phyloP scores from a whole-genome alignment of 148 eudicot species.

The Simmondsia chinensis region DNA sequence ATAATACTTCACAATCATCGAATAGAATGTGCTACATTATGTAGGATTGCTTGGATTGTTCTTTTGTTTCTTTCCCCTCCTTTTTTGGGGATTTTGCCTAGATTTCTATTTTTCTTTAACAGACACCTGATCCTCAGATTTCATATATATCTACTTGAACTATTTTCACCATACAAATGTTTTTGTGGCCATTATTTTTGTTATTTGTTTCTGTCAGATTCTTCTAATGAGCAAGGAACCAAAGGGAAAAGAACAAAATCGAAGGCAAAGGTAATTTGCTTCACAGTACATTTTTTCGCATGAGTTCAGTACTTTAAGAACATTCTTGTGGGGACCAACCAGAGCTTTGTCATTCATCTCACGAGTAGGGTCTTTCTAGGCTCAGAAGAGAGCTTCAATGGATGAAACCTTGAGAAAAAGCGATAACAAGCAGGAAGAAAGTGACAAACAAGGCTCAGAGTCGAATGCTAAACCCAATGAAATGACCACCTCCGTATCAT shows the following conservation, averaged over 20 bases:
- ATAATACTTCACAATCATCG: too few relatives aligned
- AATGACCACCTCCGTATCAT: slow-evolving; percentile 12
- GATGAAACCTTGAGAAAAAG: slow-evolving; percentile 21
- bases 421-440: slow-evolving; percentile 26
- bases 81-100: too few relatives aligned
- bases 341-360: slow-evolving; percentile 14
- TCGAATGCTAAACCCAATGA: slow-evolving; percentile 34
- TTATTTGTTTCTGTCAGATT: slow-evolving; percentile 26
- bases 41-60: too few relatives aligned
- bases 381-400: slow-evolving; percentile 40
- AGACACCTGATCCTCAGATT: too few relatives aligned
- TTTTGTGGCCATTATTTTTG: neutral
- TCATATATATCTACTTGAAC: too few relatives aligned
- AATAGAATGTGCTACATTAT: too few relatives aligned
- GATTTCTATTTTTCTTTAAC: too few relatives aligned
- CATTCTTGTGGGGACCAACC: slow-evolving; percentile 1
- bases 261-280: slow-evolving; percentile 59
- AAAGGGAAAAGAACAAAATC: slow-evolving; percentile 52
- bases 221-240: slow-evolving; percentile 64
- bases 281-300: neutral
- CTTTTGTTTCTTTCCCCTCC: too few relatives aligned
- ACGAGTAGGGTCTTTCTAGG: slow-evolving; percentile 29
- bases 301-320: neutral
- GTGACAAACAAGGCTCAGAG: slow-evolving; percentile 24
- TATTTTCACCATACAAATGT: too few relatives aligned